Evolutionary conservation across 2,329 filamentous ascomycete species (phyloP).

Genomic region (Byssothecium circinans): DNA sequence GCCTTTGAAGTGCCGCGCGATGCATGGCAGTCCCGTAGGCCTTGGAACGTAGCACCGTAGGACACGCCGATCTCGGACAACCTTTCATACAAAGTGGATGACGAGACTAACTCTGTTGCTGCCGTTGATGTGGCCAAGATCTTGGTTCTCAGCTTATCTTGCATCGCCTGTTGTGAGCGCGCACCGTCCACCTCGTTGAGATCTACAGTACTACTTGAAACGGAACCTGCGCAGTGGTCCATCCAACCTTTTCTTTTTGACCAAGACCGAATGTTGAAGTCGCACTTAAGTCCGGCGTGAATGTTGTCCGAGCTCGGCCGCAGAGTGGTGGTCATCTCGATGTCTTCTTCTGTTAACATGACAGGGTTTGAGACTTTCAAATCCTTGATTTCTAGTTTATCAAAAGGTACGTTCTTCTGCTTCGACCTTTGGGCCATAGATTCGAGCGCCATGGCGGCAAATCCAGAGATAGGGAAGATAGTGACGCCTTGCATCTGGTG

Average conservation of each 20-base stretch:
- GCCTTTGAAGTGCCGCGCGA: slow-evolving; percentile 33
- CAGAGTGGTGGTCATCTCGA: slow-evolving; percentile 36
- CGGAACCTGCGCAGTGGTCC: slow-evolving; percentile 54
- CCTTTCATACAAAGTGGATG: slow-evolving; percentile 49
- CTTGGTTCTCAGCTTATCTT: slow-evolving; percentile 25
- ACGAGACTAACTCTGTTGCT: slow-evolving; percentile 18
- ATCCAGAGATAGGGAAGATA: slow-evolving; percentile 36
- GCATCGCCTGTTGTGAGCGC: not conserved
- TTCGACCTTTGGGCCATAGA: slow-evolving; percentile 16
- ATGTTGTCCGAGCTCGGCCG: slow-evolving; percentile 2
- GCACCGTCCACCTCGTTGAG: slow-evolving; percentile 47
- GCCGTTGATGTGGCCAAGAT: slow-evolving; percentile 7
- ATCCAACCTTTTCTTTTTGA: slow-evolving; percentile 57
- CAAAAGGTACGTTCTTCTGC: slow-evolving; percentile 13
- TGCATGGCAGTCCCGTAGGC: slow-evolving; percentile 51
- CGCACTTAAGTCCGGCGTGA: not conserved
- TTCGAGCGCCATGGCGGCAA: slow-evolving; percentile 35
- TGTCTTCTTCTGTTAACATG: slow-evolving; percentile 31
- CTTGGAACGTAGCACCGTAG: slow-evolving; percentile 58
- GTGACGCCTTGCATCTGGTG: slow-evolving; percentile 45
- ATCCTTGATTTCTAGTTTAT: slow-evolving; percentile 21
- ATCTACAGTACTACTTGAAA: slow-evolving; percentile 46
- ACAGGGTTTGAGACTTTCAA: slow-evolving; percentile 20
- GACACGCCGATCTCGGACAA: slow-evolving; percentile 52
- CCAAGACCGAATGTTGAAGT: slow-evolving; percentile 59